Conservation (phyloP, 306 rosid genomes). For the Carpinus fangiana region DNA sequence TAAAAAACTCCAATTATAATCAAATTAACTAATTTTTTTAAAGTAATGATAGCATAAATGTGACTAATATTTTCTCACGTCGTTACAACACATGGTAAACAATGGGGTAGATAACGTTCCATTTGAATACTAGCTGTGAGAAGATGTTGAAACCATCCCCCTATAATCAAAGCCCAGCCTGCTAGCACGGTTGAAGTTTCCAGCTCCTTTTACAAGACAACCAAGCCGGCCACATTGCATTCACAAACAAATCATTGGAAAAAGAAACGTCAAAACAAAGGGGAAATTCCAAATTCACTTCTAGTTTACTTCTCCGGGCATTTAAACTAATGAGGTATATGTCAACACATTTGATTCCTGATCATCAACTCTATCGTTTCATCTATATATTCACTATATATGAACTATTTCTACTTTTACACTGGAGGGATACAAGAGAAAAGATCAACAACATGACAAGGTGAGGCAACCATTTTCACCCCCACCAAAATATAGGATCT, state of each 20-base stretch:
- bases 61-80: too few relatives aligned
- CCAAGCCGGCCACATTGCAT: neutral
- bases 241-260: neutral
- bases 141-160: too few relatives aligned
- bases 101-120: too few relatives aligned
- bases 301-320: constrained; percentile 11
- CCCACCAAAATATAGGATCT: constrained; percentile 26
- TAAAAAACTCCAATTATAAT: too few relatives aligned
- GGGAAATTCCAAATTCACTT: constrained; percentile 5
- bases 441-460: constrained; percentile 32
- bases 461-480: constrained; percentile 28
- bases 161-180: too few relatives aligned
- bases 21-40: too few relatives aligned
- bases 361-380: constrained; percentile 45
- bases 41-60: too few relatives aligned
- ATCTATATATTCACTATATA: constrained; percentile 44
- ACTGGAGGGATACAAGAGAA: constrained; percentile 21
- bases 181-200: too few relatives aligned
- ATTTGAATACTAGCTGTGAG: too few relatives aligned
- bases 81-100: too few relatives aligned
- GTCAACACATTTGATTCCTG: constrained; percentile 25
- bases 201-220: too few relatives aligned
- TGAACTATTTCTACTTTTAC: constrained; percentile 50
- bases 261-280: neutral
- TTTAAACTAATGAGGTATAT: constrained; percentile 4